Evolutionary conservation across 2,329 filamentous ascomycete genomes (phyloP).

Genomic region (Nemania bipapillata): DNA sequence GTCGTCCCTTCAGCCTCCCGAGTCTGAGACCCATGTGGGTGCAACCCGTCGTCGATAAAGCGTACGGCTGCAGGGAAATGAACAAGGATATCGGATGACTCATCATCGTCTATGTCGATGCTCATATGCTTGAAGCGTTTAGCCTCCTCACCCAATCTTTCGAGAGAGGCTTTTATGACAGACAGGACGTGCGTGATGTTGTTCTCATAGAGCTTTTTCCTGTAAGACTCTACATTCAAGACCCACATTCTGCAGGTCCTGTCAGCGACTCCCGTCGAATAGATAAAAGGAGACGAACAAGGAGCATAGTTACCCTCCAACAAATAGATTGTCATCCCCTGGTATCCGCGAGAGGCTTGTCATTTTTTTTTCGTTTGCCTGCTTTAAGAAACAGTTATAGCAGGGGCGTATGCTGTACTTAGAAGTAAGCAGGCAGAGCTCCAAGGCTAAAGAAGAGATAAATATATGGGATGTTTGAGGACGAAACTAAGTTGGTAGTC

Average conservation of each 20-base stretch:
- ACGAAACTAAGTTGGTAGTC: no score
- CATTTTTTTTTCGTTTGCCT: conserved; percentile 55
- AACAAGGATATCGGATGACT: conserved; percentile 85
- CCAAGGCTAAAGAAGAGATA: not conserved
- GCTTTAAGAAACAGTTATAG: not conserved
- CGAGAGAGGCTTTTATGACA: conserved; percentile 66
- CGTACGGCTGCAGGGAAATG: conserved; percentile 80
- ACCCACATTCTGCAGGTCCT: conserved; percentile 74
- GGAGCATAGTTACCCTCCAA: conserved; percentile 72
- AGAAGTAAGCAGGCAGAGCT: not conserved
- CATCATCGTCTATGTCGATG: conserved; percentile 89
- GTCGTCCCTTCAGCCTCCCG: not conserved
- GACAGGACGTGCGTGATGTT: conserved; percentile 93
- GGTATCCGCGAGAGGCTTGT: conserved; percentile 74
- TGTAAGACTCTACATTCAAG: conserved; percentile 67
- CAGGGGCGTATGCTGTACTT: not conserved
- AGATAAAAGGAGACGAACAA: not conserved
- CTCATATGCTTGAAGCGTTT: conserved; percentile 75
- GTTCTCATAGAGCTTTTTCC: conserved; percentile 73
- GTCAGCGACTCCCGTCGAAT: conserved; percentile 19
- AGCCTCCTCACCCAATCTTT: conserved; percentile 58
- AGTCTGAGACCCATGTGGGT: conserved; percentile 35
- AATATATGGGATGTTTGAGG: no score
- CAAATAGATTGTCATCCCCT: conserved; percentile 76
- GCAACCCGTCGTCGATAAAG: conserved; percentile 83